Conservation (phyloP, 768 basidiomycete species). For the Rhodotorula toruloides region DNA sequence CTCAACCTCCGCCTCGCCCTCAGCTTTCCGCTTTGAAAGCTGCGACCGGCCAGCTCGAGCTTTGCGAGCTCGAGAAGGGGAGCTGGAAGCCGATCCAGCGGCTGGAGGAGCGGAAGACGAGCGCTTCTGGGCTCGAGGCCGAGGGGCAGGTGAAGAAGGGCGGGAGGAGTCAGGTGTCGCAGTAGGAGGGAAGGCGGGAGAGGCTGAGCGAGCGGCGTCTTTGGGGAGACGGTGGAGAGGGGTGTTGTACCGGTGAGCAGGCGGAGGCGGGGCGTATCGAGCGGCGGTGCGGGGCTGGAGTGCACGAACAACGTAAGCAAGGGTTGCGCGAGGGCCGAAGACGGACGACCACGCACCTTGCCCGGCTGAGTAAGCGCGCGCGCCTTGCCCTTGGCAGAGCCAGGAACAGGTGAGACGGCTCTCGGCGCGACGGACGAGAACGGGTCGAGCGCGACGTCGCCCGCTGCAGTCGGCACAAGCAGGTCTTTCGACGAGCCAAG, state of each 20-base stretch:
- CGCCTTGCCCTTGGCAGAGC: constrained; percentile 29
- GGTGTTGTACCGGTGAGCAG: constrained; percentile 5
- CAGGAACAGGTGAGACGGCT: constrained; percentile 11
- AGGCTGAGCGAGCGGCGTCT: background rate
- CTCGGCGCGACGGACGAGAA: constrained; percentile 28
- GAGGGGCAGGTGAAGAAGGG: constrained; percentile 12
- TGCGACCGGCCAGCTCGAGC: no score
- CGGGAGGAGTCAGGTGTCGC: constrained; percentile 10
- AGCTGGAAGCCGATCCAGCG: background rate
- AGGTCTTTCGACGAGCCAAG: constrained; percentile 28
- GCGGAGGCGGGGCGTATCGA: constrained; percentile 10
- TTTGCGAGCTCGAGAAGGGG: background rate
- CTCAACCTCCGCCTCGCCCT: background rate
- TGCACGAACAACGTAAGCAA: background rate
- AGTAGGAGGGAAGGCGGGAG: background rate
- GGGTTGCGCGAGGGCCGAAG: background rate
- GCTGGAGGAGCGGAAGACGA: background rate
- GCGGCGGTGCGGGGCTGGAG: constrained; percentile 6
- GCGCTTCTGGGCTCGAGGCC: constrained; percentile 3
- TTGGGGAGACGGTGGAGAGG: constrained; percentile 8
- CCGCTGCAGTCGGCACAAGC: background rate
- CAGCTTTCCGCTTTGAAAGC: background rate
- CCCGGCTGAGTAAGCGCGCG: constrained; percentile 8
- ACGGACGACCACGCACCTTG: constrained; percentile 3
- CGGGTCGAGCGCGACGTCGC: constrained; percentile 1